These are phyloP conservation scores for Xylaria sp. DNA, from an alignment of 2,329 filamentous ascomycete genomes.

Conservation along the genomic window DNA sequence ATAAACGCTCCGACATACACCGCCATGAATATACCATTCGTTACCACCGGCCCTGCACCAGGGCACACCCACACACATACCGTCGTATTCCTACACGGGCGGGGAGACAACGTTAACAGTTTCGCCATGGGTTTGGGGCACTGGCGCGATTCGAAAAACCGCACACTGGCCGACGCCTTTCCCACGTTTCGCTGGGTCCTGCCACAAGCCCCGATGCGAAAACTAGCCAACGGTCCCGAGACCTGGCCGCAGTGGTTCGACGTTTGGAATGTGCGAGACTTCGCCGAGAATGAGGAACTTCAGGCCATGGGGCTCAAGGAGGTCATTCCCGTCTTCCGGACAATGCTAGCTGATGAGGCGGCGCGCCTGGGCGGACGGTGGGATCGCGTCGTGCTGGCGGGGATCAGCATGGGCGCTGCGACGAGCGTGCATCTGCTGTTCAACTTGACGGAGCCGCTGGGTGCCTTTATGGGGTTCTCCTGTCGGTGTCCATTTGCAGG, in stretches of 20 bases:
- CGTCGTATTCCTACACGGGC: slow-evolving; percentile 59
- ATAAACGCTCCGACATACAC: slow-evolving; percentile 18
- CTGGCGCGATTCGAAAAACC: slow-evolving; percentile 49
- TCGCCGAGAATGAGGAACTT: slow-evolving; percentile 54
- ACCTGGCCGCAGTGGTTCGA: slow-evolving; percentile 62
- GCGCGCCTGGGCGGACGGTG: slow-evolving; percentile 49
- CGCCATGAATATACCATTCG: slow-evolving; percentile 27
- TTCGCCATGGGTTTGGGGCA: slow-evolving; percentile 49
- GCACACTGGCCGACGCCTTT: slow-evolving; percentile 53
- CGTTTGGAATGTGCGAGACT: slow-evolving; percentile 56
- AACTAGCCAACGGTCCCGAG: slow-evolving; percentile 45
- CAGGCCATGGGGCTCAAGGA: slow-evolving; percentile 56
- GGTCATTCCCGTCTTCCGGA: slow-evolving; percentile 50
- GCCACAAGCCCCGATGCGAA: slow-evolving; percentile 54
- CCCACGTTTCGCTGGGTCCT: slow-evolving; percentile 63
- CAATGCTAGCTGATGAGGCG: slow-evolving; percentile 52
- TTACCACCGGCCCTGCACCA: slow-evolving; percentile 34
- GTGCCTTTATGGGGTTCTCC: slow-evolving; percentile 44
- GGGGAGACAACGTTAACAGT: slow-evolving; percentile 53
- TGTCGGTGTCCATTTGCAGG: slow-evolving; percentile 44
- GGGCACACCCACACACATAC: slow-evolving; percentile 55
- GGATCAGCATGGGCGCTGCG: slow-evolving; percentile 60
- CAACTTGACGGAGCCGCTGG: slow-evolving; percentile 41
- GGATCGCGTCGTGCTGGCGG: slow-evolving; percentile 56
- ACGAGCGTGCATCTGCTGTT: slow-evolving; percentile 47